Conservation (phyloP, 2,329 filamentous ascomycete genomes). For the Coleophoma crateriformis region DNA sequence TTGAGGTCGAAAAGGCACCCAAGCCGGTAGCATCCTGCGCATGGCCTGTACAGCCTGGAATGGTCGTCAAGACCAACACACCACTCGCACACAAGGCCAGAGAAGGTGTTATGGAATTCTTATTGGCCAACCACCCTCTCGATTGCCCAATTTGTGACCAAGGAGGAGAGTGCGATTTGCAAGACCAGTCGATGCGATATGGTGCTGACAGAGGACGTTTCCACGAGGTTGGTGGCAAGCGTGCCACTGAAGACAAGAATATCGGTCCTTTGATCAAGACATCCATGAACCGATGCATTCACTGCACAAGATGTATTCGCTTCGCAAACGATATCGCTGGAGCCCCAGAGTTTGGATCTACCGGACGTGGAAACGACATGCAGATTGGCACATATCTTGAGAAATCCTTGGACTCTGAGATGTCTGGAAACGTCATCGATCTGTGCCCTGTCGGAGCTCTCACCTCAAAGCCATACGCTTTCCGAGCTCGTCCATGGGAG, state of each 20-base stretch:
- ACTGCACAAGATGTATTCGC: conserved; percentile 95
- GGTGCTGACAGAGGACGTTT: conserved; percentile 93
- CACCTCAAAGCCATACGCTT: conserved; percentile 95
- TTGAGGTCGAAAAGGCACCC: conserved; percentile 93
- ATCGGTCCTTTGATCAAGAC: conserved; percentile 98
- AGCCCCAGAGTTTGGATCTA: conserved; percentile 89
- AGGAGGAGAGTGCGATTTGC: conserved; percentile 96
- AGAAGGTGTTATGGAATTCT: conserved; percentile 98
- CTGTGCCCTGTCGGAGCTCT: conserved; percentile 96
- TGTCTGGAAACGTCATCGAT: conserved; percentile 97
- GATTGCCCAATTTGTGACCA: conserved; percentile 98
- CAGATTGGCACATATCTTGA: conserved; percentile 98
- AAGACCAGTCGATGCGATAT: conserved; percentile 99
- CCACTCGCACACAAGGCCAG: conserved; percentile 94
- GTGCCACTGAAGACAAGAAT: conserved; percentile 98
- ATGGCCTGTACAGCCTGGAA: conserved; percentile 96
- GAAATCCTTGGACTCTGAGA: conserved; percentile 84
- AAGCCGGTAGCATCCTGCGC: conserved; percentile 98
- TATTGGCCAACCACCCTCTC: conserved; percentile 91
- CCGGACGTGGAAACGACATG: conserved; percentile 91
- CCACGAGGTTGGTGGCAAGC: conserved; percentile 92
- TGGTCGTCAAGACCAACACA: conserved; percentile 99
- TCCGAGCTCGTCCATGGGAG: conserved; percentile 95
- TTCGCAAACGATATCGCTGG: conserved; percentile 98
- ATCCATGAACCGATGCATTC: conserved; percentile 99